Conservation (phyloP, 352 stramenopile genomes). For the Salisapilia sapeloensis region DNA sequence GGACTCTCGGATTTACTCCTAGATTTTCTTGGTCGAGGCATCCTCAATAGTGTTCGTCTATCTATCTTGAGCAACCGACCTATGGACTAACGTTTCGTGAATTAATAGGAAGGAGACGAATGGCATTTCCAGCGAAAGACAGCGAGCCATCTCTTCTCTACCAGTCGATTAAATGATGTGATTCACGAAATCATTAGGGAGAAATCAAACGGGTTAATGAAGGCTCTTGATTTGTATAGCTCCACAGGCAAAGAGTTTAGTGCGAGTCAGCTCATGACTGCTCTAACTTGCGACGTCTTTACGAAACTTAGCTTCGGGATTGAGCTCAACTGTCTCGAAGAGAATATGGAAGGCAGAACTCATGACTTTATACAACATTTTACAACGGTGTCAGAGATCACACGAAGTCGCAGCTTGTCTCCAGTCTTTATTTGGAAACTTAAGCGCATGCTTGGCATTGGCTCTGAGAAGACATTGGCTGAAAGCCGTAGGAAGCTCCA, state of each 20-base stretch:
- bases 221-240: slow-evolving; percentile 6
- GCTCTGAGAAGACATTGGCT: slow-evolving; percentile 17
- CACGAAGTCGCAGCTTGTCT: slow-evolving; percentile 18
- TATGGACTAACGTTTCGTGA: no score
- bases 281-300: slow-evolving; percentile 38
- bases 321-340: slow-evolving; percentile 16
- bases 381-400: slow-evolving; percentile 12
- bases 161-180: slow-evolving; percentile 20
- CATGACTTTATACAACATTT: slow-evolving; percentile 28
- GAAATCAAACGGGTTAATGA: slow-evolving; percentile 10
- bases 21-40: slow-evolving; percentile 45
- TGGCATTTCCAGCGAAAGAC: slow-evolving; percentile 61
- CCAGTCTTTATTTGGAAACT: slow-evolving; percentile 19
- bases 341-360: slow-evolving; percentile 5
- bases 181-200: slow-evolving; percentile 16
- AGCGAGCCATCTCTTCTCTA: slow-evolving; percentile 77
- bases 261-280: slow-evolving; percentile 21
- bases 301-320: slow-evolving; percentile 43
- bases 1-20: slow-evolving; percentile 14
- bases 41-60: no score
- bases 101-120: slow-evolving; percentile 22
- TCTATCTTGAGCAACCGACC: no score
- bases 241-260: slow-evolving; percentile 2
- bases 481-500: no score
- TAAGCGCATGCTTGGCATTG: slow-evolving; percentile 14